A percentile compares a stretch with the other conserved stretches of the same genome.
Conservation (phyloP, 441 rosid species). For the Dalechampia spathulata region DNA sequence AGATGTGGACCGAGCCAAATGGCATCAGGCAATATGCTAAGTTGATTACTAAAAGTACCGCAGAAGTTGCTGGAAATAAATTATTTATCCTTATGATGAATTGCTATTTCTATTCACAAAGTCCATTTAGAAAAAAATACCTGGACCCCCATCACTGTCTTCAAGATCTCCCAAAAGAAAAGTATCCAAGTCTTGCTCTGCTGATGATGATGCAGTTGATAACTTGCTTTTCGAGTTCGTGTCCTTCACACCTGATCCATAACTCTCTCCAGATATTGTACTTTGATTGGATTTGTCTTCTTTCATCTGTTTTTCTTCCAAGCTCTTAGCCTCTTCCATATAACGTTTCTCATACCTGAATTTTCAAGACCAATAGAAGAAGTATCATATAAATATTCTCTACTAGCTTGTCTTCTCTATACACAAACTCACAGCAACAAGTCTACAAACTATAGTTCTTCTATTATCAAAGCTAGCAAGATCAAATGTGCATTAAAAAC, state of each 20-base stretch:
- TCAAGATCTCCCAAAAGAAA: constrained; percentile 57
- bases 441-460: no score
- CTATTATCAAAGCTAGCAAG: neutral
- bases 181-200: constrained; percentile 55
- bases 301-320: constrained; percentile 28
- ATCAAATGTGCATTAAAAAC: neutral
- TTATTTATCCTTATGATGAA: neutral
- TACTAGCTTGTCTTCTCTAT: neutral
- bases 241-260: constrained; percentile 20
- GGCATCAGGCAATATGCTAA: neutral
- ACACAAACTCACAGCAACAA: neutral
- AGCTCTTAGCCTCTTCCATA: constrained; percentile 36
- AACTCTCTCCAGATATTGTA: constrained; percentile 20
- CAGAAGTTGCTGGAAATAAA: no score
- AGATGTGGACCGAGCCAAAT: neutral
- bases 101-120: neutral
- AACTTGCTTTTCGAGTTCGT: constrained; percentile 29
- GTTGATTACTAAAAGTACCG: neutral
- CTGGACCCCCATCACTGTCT: constrained; percentile 56
- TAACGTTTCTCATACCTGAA: constrained; percentile 45
- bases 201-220: constrained; percentile 27
- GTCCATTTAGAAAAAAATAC: constrained; percentile 19
- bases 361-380: neutral
- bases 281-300: constrained; percentile 24
- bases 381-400: neutral